Evolutionary conservation across 257 asterid genomes (phyloP), one percentile per base, ranked within the genome.

Genomic region (Echites panduratus): DNA sequence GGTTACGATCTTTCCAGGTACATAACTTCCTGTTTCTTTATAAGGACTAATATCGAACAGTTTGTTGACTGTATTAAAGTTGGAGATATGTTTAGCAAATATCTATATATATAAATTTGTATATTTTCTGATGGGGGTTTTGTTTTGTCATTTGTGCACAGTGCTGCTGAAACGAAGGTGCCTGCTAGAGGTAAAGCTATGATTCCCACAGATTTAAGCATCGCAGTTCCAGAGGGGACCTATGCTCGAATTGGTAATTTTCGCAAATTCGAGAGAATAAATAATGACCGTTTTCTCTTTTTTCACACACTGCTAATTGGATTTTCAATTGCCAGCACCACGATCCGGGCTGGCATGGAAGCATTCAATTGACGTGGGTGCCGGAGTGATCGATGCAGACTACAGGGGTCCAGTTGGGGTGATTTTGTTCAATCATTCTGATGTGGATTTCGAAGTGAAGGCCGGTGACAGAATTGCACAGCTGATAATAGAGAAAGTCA

Each of bases 341-440:
- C 77, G 96, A 35, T 91, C 96, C 20, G 97, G 97, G 8, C 70
- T 94, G 80, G 72, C 98, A 2, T 91, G 92, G 96, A 94, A 94
- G 84, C 85, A 88, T 44, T 88, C 96, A 4, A 84, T 91, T 7
- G 97, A 94, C 50, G 96, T 94, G 2, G 97, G 96, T 9, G 98
- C 98, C 1, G 97, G 98, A 5, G 98, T 94, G 71, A 86, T 94
- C 14, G 98, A 94, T 68, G 98, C 97, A 0, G 96, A 94, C 38
- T 84, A 84, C 66, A 77, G 84, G 26, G 85, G 88, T 13, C 83
- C 86, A 35, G 84, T 82, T 19, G 86, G 88, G 22, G 83, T 82
- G 79, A 73, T 82, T 16, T 53, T 84, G 74, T 82, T 84, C 80
- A 84, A 84, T 75, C 81, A 84, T 77, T 77, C 77, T 0, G 84